phyloP scores from a whole-genome alignment of 805 yeast species.

The Wickerhamomyces hampshirensis region DNA sequence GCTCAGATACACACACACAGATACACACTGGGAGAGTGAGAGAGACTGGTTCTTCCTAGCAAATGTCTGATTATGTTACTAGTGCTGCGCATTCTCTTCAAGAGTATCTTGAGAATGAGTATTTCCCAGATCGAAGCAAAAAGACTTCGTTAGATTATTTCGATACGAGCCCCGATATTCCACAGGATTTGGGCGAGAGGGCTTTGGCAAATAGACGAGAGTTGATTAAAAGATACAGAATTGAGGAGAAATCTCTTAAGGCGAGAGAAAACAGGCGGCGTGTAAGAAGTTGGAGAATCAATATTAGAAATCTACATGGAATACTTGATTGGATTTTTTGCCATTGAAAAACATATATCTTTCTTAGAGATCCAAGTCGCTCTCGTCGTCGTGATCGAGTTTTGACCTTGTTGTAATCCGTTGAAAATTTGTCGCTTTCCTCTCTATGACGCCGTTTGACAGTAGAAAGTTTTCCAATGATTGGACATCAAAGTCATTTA shows the following conservation, averaged over 20 bases:
- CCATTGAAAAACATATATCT: neutral
- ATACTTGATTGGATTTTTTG: neutral
- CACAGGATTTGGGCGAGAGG: constrained; percentile 1
- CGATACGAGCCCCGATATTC: constrained; percentile 1
- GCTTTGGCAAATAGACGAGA: constrained; percentile 5
- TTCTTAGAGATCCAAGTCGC: constrained; percentile 31
- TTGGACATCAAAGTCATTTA: constrained; percentile 41
- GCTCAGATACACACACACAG: constrained; percentile 4
- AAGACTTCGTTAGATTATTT: neutral
- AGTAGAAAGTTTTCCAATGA: constrained; percentile 43
- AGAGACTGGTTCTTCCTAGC: no score
- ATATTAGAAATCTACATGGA: neutral
- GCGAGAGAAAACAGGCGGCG: no score
- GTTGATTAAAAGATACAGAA: no score
- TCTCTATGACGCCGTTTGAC: constrained; percentile 27
- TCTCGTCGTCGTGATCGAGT: constrained; percentile 29
- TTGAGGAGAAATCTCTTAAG: no score
- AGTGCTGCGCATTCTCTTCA: neutral
- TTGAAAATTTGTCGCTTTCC: constrained; percentile 30
- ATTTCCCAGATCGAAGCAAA: neutral
- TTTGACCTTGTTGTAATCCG: constrained; percentile 12
- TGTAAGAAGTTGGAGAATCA: no score
- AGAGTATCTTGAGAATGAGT: neutral
- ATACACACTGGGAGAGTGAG: constrained; percentile 4
- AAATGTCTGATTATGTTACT: no score